These are phyloP conservation scores for Ophiostoma himal-ulmi DNA, from an alignment of 2,329 filamentous ascomycete genomes.

Conservation along the genomic window DNA sequence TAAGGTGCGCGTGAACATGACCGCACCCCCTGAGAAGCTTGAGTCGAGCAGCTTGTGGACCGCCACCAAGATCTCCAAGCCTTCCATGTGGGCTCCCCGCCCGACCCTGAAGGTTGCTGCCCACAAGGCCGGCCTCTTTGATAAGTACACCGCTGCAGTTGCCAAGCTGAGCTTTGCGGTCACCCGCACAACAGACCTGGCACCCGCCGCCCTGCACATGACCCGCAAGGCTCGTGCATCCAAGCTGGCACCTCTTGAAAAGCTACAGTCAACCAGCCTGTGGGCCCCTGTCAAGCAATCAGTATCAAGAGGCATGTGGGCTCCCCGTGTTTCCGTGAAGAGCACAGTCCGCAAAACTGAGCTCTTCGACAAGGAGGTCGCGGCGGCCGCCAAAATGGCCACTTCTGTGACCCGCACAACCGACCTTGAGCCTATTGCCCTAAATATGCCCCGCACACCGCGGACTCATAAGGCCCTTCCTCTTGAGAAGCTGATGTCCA, in stretches of 20 bases:
- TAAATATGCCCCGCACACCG: conserved; percentile 19
- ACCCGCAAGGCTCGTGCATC: conserved; percentile 14
- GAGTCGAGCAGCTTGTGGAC: conserved; percentile 17
- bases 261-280: conserved; percentile 18
- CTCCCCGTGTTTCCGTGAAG: conserved; percentile 1
- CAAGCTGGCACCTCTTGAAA: conserved; percentile 16
- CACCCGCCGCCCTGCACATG: conserved; percentile 20
- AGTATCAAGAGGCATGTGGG: conserved; percentile 17
- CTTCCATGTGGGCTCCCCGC: neutral
- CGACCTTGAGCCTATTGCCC: conserved; percentile 18
- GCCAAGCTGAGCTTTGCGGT: conserved; percentile 12
- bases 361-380: conserved; percentile 21
- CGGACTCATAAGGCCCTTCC: conserved; percentile 2
- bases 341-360: too few relatives aligned
- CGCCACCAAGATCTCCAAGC: neutral
- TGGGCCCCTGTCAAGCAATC: conserved; percentile 11
- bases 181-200: conserved; percentile 20
- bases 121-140: conserved; percentile 19
- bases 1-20: conserved; percentile 13
- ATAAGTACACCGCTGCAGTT: conserved; percentile 12
- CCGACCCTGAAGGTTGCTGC: neutral
- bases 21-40: conserved; percentile 15
- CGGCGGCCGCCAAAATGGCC: conserved; percentile 11
- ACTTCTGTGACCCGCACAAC: conserved; percentile 19
- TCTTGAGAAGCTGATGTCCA: conserved; percentile 18